Evolutionary conservation across 2,329 filamentous ascomycete species (phyloP), one percentile per base, ranked within the genome.

Genomic region (Calonectria montana): DNA sequence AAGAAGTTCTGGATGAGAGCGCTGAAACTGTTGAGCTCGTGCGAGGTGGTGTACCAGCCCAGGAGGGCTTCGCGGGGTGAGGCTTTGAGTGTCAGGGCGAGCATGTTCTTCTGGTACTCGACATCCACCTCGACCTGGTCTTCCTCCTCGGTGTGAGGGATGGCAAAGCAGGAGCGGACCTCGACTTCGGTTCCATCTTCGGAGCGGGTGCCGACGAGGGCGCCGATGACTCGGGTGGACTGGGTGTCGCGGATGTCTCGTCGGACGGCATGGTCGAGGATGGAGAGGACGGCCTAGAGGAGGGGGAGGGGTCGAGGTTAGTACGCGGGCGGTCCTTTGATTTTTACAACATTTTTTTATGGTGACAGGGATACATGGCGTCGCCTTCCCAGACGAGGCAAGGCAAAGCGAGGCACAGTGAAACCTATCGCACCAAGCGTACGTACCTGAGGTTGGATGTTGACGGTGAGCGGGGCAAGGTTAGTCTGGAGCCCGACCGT

Each of bases 101-200:
- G 92, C 97, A 99, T 99, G 85, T 96, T 96, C 91, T 98, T 98
- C 88, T 99, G 97, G 87, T 98, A 99, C 86, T 99, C 97, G 90
- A 99, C 97, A 84, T 99, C 97, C 76, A 99, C 97, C 86, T 99
- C 97, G 81, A 99, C 97, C 86, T 99, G 97, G 86, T 99, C 97
- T 83, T 96, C 94, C 79, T 96, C 98, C 87, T 99, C 97, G 78
- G 96, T 98, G 88, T 99, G 97, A 77, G 96, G 96, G 82, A 99
- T 97, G 78, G 97, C 97, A 84, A 99, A 99, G 87, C 95, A 96
- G 82, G 95, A 97, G 82, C 95, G 93, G 81, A 99, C 97, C 86
- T 97, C 95, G 81, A 97, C 94, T 85, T 98, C 96, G 82, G 94
- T 95, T 84, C 96, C 97, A 89, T 99, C 97, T 87, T 99, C 97